These are phyloP conservation scores for Phytophthora sp. DNA, from an alignment of 352 stramenopile species.

Conservation along the genomic window DNA sequence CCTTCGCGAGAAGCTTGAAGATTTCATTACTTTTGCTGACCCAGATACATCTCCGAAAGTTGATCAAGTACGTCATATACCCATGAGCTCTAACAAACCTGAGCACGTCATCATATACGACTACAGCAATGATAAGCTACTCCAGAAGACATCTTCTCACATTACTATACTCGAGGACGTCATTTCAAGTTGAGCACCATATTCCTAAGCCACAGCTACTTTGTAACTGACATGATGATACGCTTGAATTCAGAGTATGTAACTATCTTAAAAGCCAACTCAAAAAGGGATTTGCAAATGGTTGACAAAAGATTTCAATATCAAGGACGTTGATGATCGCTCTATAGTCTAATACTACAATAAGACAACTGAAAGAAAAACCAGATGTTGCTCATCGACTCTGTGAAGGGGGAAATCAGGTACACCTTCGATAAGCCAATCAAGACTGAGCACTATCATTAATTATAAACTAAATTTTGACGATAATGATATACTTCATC, in stretches of 20 bases:
- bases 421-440: constrained; percentile 12
- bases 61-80: no score
- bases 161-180: not conserved
- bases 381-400: no score
- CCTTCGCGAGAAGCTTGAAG: constrained; percentile 29
- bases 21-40: constrained; percentile 19
- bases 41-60: no score
- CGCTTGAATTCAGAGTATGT: not conserved
- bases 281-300: constrained; percentile 21
- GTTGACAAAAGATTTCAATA: constrained; percentile 26
- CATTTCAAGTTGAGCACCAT: no score
- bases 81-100: no score
- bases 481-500: no score
- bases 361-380: constrained; percentile 1
- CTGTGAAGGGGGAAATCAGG: constrained; percentile 18
- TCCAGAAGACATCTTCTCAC: not conserved
- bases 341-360: constrained; percentile 1
- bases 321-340: not conserved
- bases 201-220: no score
- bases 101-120: constrained; percentile 4
- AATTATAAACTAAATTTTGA: not conserved
- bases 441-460: no score
- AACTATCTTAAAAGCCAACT: constrained; percentile 22
- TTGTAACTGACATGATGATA: constrained; percentile 1
- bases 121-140: not conserved